Conservation (phyloP, 176 grass and related monocot genomes). For the Oryza rufipogon region DNA sequence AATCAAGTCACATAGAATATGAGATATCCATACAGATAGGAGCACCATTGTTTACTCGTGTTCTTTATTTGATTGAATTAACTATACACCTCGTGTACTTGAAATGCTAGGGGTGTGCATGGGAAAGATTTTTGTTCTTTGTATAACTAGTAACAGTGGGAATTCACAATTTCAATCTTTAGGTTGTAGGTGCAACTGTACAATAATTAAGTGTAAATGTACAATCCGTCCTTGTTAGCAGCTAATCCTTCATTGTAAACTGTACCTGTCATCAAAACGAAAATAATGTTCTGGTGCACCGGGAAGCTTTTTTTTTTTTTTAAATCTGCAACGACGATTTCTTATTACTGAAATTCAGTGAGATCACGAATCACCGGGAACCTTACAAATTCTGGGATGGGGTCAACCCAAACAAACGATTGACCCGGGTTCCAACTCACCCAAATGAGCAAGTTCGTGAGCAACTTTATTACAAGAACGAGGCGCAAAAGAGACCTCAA, state of each 20-base stretch:
- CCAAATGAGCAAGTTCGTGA: too few species aligned
- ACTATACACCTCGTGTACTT: constrained; percentile 21
- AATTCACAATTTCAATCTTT: constrained; percentile 30
- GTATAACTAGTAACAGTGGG: constrained; percentile 20
- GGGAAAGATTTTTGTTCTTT: constrained; percentile 31
- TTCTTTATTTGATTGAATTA: constrained; percentile 32
- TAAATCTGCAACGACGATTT: too few species aligned
- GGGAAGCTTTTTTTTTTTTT: neutral
- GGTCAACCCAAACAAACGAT: too few species aligned
- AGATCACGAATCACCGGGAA: too few species aligned
- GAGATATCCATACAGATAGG: constrained; percentile 9
- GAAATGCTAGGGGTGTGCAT: neutral
- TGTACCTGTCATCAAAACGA: constrained; percentile 15
- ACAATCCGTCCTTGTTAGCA: neutral
- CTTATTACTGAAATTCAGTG: too few species aligned
- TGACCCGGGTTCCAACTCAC: too few species aligned
- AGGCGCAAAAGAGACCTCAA: too few species aligned
- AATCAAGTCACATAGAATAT: neutral
- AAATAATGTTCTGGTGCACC: constrained; percentile 19
- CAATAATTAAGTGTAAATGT: neutral
- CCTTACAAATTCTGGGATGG: too few species aligned
- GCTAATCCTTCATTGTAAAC: constrained; percentile 16
- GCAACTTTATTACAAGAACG: too few species aligned
- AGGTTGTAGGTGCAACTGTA: constrained; percentile 43
- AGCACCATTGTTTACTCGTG: neutral